A percentile compares a stretch with the other conserved stretches of the same genome.
These are phyloP conservation scores for Inosperma sp. DNA, from an alignment of 768 basidiomycete genomes.

Conservation along the genomic window DNA sequence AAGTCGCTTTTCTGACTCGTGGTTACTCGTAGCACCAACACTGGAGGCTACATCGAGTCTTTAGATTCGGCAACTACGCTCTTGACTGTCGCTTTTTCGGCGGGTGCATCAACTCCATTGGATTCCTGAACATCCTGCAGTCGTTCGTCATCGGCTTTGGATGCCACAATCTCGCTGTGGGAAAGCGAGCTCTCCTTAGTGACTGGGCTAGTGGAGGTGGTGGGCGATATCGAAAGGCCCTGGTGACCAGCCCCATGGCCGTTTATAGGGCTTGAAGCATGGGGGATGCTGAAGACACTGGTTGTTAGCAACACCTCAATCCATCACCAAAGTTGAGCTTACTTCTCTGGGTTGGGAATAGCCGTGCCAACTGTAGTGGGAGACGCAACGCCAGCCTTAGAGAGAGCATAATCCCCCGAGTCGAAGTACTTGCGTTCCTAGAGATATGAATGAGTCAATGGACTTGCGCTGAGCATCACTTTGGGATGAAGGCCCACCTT, in stretches of 20 bases:
- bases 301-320: conserved; percentile 16
- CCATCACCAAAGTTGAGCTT: conserved; percentile 27
- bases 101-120: conserved; percentile 7
- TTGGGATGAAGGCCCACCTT: conserved; percentile 53
- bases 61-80: too few relatives aligned
- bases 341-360: conserved; percentile 98
- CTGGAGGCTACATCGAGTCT: too few relatives aligned
- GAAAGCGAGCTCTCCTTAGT: conserved; percentile 57
- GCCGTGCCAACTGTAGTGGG: conserved; percentile 90
- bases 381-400: conserved; percentile 89
- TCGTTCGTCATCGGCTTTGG: conserved; percentile 24
- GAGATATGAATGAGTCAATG: conserved; percentile 15
- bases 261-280: conserved; percentile 67
- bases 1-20: too few relatives aligned
- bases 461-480: conserved; percentile 13
- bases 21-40: too few relatives aligned
- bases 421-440: conserved; percentile 99
- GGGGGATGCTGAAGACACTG: conserved; percentile 67
- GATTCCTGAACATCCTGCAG: conserved; percentile 4
- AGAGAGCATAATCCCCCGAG: conserved; percentile 96
- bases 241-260: conserved; percentile 48
- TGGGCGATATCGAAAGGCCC: conserved; percentile 69
- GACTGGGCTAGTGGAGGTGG: conserved; percentile 58
- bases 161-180: conserved; percentile 35
- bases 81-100: background rate